A percentile compares a stretch with the other conserved stretches of the same genome.
These are phyloP conservation scores for Citeromyces siamensis DNA, from an alignment of 1,139 yeast species.

Conservation along the genomic window DNA sequence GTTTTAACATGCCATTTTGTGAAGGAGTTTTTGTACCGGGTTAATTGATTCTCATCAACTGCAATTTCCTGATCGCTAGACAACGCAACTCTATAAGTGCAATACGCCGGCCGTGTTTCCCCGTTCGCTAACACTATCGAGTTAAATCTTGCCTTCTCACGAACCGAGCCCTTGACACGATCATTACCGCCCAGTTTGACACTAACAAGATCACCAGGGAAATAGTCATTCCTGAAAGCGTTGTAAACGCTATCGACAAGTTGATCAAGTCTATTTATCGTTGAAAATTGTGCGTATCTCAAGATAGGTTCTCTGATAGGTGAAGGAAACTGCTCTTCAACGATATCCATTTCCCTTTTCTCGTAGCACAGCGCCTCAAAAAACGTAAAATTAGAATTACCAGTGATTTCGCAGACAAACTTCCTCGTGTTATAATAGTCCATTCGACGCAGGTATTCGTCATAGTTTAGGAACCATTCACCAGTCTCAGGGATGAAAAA, in stretches of 20 bases:
- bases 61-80: slow-evolving; percentile 43
- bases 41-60: slow-evolving; percentile 60
- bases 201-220: slow-evolving; percentile 80
- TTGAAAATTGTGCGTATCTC: slow-evolving; percentile 70
- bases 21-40: slow-evolving; percentile 77
- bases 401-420: slow-evolving; percentile 93
- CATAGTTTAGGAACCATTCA: slow-evolving; percentile 77
- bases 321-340: slow-evolving; percentile 80
- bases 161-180: slow-evolving; percentile 36
- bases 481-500: slow-evolving; percentile 77
- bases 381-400: slow-evolving; percentile 81
- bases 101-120: slow-evolving; percentile 43
- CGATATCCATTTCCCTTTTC: slow-evolving; percentile 49
- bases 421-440: slow-evolving; percentile 64
- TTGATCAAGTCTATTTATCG: slow-evolving; percentile 74
- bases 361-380: slow-evolving; percentile 84
- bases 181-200: slow-evolving; percentile 31
- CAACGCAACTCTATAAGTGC: slow-evolving; percentile 55
- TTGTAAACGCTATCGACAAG: slow-evolving; percentile 76
- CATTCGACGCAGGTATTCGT: slow-evolving; percentile 55
- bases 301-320: slow-evolving; percentile 86
- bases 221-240: slow-evolving; percentile 70
- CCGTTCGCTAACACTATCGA: slow-evolving; percentile 30
- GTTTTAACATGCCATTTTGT: slow-evolving; percentile 87
- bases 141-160: slow-evolving; percentile 46